phyloP scores from a whole-genome alignment of 768 basidiomycete genomes.

The Podaxis sp. region DNA sequence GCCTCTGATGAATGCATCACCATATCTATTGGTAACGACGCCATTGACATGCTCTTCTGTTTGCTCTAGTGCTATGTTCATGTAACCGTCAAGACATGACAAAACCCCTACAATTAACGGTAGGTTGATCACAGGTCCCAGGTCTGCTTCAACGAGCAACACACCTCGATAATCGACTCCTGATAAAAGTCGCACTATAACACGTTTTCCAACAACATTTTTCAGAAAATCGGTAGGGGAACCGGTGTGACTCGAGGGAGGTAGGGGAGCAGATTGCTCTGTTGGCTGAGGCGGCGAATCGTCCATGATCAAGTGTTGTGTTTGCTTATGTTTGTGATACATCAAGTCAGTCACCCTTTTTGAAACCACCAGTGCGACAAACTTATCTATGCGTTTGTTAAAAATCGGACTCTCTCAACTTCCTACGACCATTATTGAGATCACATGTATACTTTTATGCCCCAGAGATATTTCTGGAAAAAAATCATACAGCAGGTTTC shows the following conservation, averaged over 20 bases:
- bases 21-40: slow-evolving; percentile 81
- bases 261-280: slow-evolving; percentile 31
- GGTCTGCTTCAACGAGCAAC: slow-evolving; percentile 15
- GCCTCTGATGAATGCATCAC: slow-evolving; percentile 93
- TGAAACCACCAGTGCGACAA: not conserved
- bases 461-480: too few species aligned
- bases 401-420: too few species aligned
- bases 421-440: too few species aligned
- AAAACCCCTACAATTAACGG: slow-evolving; percentile 58
- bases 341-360: not conserved
- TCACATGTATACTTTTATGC: too few species aligned
- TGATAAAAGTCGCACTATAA: slow-evolving; percentile 86
- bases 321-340: slow-evolving; percentile 1
- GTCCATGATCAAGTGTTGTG: slow-evolving; percentile 17
- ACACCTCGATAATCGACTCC: slow-evolving; percentile 92
- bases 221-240: slow-evolving; percentile 93
- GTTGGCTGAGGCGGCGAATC: slow-evolving; percentile 24
- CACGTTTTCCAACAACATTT: slow-evolving; percentile 93
- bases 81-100: slow-evolving; percentile 96
- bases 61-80: slow-evolving; percentile 98
- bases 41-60: slow-evolving; percentile 95
- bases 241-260: slow-evolving; percentile 58
- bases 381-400: too few species aligned
- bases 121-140: not conserved
- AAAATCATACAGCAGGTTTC: too few species aligned